Base-by-base conservation (phyloP, 306 rosid species). In the Sicyos baderoa region DNA sequence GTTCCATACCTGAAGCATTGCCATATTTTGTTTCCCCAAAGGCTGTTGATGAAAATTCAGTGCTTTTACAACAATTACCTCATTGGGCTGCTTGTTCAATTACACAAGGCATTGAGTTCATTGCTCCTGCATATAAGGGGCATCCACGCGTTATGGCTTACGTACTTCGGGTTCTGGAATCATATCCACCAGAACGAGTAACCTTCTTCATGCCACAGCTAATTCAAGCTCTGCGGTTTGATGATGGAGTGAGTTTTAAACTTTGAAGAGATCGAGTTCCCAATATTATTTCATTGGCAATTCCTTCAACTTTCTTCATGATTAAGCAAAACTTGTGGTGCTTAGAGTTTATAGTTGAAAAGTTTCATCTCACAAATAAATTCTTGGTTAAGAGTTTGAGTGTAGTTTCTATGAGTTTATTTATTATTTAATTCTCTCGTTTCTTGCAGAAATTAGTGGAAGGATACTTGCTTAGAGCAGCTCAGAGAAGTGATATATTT, bases 51-150 rank as follows among this genome's bases (percentile, higher is more conserved):
- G 98, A 93, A 56, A 89, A 93, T 79, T 93, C 98, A 15, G 87
- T 81, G 74, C 98, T 89, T 75, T 73, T 93, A 74, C 98, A 89
- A 77, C 98, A 93, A 80, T 77, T 93, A 76, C 98, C 98, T 54
- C 98, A 93, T 82, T 93, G 98, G 98, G 98, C 97, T 77, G 94
- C 98, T 68, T 93, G 98, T 78, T 93, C 97, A 69, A 89, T 93
- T 73, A 82, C 97, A 25, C 98, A 89, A 79, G 94, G 97, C 72
- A 84, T 93, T 27, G 98, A 89, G 80, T 93, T 93, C 82, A 96
- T 93, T 60, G 79, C 82, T 71, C 98, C 97, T 53, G 85, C 98
- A 51, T 93, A 85, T 78, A 93, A 93, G 81, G 96, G 98, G 9
- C 97, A 93, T 79, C 97, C 94, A n/a, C 94, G 97, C 49, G 97